Evolutionary conservation across 2,329 filamentous ascomycete genomes (phyloP).

Genomic region (Hortaea werneckii): DNA sequence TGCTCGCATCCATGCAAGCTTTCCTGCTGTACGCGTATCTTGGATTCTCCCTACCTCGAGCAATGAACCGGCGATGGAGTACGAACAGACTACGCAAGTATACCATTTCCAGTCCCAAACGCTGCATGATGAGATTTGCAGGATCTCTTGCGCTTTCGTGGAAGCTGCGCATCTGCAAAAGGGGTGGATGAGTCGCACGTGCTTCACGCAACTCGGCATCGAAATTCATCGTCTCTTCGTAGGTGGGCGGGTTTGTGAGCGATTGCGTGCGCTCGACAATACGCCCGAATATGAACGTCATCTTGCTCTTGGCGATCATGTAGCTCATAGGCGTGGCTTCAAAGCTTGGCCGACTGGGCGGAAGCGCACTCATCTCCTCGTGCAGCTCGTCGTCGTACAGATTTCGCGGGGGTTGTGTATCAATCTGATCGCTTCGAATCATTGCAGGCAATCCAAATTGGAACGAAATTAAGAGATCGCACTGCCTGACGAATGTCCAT

Average conservation of each 20-base stretch:
- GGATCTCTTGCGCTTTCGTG: conserved; percentile 65
- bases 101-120: conserved; percentile 73
- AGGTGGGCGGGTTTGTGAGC: conserved; percentile 47
- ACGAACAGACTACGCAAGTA: conserved; percentile 85
- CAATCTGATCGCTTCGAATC: conserved; percentile 64
- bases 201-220: conserved; percentile 48
- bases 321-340: conserved; percentile 70
- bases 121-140: conserved; percentile 60
- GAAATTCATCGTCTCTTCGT: conserved; percentile 52
- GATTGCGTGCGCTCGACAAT: conserved; percentile 59
- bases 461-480: conserved; percentile 68
- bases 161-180: conserved; percentile 65
- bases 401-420: conserved; percentile 65
- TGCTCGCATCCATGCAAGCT: conserved; percentile 74
- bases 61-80: conserved; percentile 77
- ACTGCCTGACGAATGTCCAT: conserved; percentile 61
- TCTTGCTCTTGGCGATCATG: conserved; percentile 62
- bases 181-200: conserved; percentile 61
- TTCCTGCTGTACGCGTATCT: conserved; percentile 76
- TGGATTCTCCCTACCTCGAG: conserved; percentile 65
- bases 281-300: conserved; percentile 59
- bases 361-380: conserved; percentile 56
- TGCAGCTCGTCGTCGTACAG: conserved; percentile 73
- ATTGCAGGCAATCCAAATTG: conserved; percentile 54
- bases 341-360: conserved; percentile 54